phyloP scores from a whole-genome alignment of 441 rosid species.

The Aleurites moluccanus region DNA sequence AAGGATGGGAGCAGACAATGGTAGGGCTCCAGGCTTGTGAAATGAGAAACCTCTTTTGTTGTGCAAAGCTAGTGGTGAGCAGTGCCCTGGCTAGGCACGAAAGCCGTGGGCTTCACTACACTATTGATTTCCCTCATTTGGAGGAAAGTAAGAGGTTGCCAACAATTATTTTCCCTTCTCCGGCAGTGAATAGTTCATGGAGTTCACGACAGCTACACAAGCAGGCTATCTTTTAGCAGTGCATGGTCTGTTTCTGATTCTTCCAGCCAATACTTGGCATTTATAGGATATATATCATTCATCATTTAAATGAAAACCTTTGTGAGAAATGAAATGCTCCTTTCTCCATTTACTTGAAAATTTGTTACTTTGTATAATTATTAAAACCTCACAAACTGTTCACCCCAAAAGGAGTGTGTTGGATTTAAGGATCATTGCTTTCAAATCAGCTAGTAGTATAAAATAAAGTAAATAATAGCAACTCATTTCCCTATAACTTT shows the following conservation, averaged over 20 bases:
- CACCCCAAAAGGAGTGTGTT: neutral
- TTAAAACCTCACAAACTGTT: neutral
- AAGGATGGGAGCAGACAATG: conserved; percentile 85
- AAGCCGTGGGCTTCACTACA: conserved; percentile 97
- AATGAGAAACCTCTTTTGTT: conserved; percentile 92
- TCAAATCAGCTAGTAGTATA: no score
- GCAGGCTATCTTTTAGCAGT: conserved; percentile 31
- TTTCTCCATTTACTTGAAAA: neutral
- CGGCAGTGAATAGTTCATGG: conserved; percentile 49
- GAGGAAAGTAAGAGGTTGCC: conserved; percentile 89
- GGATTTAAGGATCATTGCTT: neutral
- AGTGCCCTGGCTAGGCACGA: conserved; percentile 92
- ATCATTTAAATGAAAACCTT: conserved; percentile 18
- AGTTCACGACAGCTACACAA: conserved; percentile 74
- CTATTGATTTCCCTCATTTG: conserved; percentile 60
- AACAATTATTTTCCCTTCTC: conserved; percentile 68
- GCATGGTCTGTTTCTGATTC: conserved; percentile 15
- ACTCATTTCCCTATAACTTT: neutral
- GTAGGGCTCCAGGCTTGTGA: conserved; percentile 91
- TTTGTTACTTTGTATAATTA: neutral
- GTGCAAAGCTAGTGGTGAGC: conserved; percentile 91
- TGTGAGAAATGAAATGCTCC: conserved; percentile 18
- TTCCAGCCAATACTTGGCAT: neutral
- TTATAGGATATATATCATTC: neutral
- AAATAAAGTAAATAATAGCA: no score